Evolutionary conservation across 2,329 filamentous ascomycete species (phyloP).

Genomic region (Colletotrichum sp.): DNA sequence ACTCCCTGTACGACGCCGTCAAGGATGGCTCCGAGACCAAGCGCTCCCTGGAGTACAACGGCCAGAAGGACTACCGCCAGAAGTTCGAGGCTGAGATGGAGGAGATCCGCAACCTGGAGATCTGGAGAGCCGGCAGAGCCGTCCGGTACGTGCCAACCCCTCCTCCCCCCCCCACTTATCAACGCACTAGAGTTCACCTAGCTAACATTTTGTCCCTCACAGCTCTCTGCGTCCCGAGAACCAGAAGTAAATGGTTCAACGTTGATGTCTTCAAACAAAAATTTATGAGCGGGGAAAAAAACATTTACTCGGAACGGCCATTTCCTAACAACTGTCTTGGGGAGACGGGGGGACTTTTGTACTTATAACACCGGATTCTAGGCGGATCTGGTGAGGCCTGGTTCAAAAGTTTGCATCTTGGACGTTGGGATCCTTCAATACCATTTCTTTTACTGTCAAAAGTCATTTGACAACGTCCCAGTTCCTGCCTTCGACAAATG

Average conservation of each 20-base stretch:
- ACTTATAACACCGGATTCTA: slow-evolving; percentile 39
- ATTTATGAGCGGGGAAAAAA: slow-evolving; percentile 6
- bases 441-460: slow-evolving; percentile 16
- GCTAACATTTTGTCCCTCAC: slow-evolving; percentile 26
- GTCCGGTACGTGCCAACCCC: slow-evolving; percentile 68
- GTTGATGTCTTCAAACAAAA: neutral
- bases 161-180: neutral
- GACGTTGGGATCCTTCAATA: slow-evolving; percentile 22
- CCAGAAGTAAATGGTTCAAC: slow-evolving; percentile 65
- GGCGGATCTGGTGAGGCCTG: slow-evolving; percentile 21
- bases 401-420: slow-evolving; percentile 27
- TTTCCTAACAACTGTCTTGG: slow-evolving; percentile 17
- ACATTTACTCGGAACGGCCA: slow-evolving; percentile 9
- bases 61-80: slow-evolving; percentile 93
- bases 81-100: slow-evolving; percentile 98
- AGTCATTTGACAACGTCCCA: neutral
- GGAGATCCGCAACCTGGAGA: slow-evolving; percentile 97
- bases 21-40: slow-evolving; percentile 91
- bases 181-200: neutral
- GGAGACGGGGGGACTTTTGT: slow-evolving; percentile 29
- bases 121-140: slow-evolving; percentile 98
- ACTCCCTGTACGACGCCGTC: slow-evolving; percentile 94
- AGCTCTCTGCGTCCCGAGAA: slow-evolving; percentile 85
- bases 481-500: too few relatives aligned
- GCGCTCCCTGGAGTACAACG: slow-evolving; percentile 97